phyloP scores from a whole-genome alignment of 495 filamentous ascomycete genomes.

The Xylaria palmicola region DNA sequence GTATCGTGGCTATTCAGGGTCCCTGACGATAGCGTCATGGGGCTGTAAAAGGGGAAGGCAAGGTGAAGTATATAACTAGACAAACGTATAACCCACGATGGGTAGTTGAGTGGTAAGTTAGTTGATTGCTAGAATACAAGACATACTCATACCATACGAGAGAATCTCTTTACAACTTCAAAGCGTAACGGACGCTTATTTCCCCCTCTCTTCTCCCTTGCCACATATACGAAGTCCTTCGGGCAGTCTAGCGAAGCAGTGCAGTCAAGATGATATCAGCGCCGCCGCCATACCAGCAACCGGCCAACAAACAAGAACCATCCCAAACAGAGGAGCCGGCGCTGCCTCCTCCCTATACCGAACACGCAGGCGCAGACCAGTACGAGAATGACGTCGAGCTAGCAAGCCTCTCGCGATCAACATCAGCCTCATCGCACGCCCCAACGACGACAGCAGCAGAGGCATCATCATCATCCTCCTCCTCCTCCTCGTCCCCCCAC shows the following conservation, averaged over 20 bases:
- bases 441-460: background rate
- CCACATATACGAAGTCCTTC: background rate
- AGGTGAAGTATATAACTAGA: background rate
- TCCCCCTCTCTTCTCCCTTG: background rate
- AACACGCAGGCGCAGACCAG: background rate
- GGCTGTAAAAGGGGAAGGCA: background rate
- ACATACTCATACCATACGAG: background rate
- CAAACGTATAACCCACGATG: background rate
- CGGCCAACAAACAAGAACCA: background rate
- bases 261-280: slow-evolving; percentile 6
- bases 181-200: background rate
- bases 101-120: background rate
- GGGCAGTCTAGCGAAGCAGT: background rate
- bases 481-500: background rate
- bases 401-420: slow-evolving; percentile 6
- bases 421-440: background rate
- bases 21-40: background rate
- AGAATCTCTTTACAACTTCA: background rate
- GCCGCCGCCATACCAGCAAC: background rate
- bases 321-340: background rate
- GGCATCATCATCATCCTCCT: background rate
- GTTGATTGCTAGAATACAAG: background rate
- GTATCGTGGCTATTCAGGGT: background rate
- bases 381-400: slow-evolving; percentile 16
- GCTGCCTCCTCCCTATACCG: slow-evolving; percentile 7